Evolutionary conservation across 2,329 filamentous ascomycete species (phyloP).

Genomic region (Colletotrichum sp.): DNA sequence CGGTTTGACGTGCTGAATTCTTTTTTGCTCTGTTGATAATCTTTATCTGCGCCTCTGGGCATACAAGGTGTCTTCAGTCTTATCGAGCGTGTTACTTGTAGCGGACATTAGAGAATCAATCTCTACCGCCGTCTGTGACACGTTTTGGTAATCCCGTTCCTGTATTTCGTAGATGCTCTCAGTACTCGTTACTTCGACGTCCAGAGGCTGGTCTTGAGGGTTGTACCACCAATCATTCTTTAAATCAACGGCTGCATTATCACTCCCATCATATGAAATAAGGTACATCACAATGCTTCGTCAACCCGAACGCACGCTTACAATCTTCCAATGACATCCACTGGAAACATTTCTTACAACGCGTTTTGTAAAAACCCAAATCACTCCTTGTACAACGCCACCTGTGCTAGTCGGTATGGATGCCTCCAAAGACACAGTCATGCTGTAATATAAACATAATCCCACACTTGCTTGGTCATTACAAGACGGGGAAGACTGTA

Average conservation of each 20-base stretch:
- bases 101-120: background rate
- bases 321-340: background rate
- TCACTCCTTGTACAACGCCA: constrained; percentile 9
- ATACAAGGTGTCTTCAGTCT: background rate
- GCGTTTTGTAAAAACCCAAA: background rate
- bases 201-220: background rate
- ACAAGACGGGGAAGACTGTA: background rate
- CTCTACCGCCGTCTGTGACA: background rate
- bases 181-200: background rate
- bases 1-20: background rate
- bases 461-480: background rate
- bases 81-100: background rate
- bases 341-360: background rate
- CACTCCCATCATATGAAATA: background rate
- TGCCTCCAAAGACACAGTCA: background rate
- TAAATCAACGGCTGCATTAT: background rate
- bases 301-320: background rate
- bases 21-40: background rate
- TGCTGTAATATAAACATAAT: constrained; percentile 12
- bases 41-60: background rate
- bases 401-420: background rate
- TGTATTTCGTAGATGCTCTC: too few relatives aligned
- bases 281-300: background rate
- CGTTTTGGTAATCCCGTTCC: too few relatives aligned
- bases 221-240: background rate